These are phyloP conservation scores for Dactylorhiza incarnata DNA, from an alignment of 106 monocot species.

Conservation along the genomic window DNA sequence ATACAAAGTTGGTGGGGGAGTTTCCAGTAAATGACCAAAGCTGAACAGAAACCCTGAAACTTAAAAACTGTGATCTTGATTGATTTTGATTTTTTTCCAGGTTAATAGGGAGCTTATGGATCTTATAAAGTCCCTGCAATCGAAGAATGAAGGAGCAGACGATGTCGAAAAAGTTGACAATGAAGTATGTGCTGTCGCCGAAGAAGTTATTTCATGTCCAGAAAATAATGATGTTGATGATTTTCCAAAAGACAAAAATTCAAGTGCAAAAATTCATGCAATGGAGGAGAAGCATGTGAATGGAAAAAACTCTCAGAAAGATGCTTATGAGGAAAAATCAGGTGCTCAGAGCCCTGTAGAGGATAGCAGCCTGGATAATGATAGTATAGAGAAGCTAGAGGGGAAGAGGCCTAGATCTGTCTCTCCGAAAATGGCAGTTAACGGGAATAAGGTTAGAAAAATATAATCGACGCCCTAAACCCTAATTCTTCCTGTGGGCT, in stretches of 20 bases:
- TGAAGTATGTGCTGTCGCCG: neutral
- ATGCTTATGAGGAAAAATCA: neutral
- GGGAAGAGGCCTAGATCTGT: neutral
- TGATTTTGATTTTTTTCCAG: slow-evolving; percentile 22
- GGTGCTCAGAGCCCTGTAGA: neutral
- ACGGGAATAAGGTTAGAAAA: neutral
- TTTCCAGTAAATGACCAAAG: no score
- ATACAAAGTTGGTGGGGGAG: no score
- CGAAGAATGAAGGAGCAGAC: slow-evolving; percentile 3
- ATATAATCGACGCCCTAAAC: neutral
- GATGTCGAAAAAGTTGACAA: neutral
- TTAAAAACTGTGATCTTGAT: neutral
- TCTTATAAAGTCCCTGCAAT: slow-evolving; percentile 57
- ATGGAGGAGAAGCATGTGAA: neutral
- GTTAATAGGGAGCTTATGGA: slow-evolving; percentile 75
- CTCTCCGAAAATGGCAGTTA: neutral
- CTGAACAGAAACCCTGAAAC: no score
- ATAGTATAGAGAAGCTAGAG: no score
- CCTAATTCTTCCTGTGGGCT: neutral
- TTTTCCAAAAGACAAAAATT: neutral
- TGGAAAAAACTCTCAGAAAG: neutral
- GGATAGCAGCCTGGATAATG: no score
- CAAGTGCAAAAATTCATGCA: neutral
- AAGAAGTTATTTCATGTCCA: neutral
- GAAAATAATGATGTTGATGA: neutral